Percentiles rank a stretch among this genome's conserved stretches.
Evolutionary conservation across 2,329 filamentous ascomycete genomes (phyloP).

Genomic region (Beauveria bassiana): DNA sequence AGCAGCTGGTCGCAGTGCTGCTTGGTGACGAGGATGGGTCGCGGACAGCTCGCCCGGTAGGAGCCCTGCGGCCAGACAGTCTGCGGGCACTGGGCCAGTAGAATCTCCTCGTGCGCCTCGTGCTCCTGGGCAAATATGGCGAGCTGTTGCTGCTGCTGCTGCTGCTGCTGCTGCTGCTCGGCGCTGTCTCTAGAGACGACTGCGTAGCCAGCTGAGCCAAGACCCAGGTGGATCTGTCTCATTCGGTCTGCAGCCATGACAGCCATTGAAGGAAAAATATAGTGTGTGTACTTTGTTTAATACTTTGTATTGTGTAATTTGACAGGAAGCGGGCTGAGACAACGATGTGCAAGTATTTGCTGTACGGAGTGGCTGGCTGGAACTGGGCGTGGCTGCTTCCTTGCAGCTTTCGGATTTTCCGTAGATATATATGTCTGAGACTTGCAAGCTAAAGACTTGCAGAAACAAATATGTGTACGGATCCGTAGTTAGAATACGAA

Average conservation of each 20-base stretch:
- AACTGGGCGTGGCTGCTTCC: too few species aligned
- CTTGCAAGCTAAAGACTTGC: too few species aligned
- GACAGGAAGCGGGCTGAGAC: too few species aligned
- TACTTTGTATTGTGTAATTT: too few species aligned
- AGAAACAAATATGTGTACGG: too few species aligned
- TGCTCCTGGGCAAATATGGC: conserved; percentile 15
- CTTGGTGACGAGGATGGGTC: conserved; percentile 26
- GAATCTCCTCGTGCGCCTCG: conserved; percentile 11
- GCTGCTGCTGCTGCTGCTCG: neutral
- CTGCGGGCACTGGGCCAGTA: conserved; percentile 19
- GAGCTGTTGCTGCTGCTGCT: neutral
- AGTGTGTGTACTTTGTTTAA: neutral
- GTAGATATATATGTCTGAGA: too few species aligned
- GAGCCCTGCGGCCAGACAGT: conserved; percentile 23
- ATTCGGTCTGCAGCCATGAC: neutral
- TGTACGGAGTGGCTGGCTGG: too few species aligned
- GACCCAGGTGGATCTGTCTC: neutral
- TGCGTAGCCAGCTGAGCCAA: neutral
- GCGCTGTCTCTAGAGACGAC: neutral
- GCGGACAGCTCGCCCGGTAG: conserved; percentile 21
- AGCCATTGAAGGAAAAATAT: neutral
- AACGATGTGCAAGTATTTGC: too few species aligned
- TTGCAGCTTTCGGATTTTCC: too few species aligned
- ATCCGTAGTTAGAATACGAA: too few species aligned
- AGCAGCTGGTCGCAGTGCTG: conserved; percentile 24